A percentile compares a stretch with the other conserved stretches of the same genome.
These are phyloP conservation scores for Cystobasidium slooffiae DNA, from an alignment of 1,284 basidiomycete species.

Conservation along the genomic window DNA sequence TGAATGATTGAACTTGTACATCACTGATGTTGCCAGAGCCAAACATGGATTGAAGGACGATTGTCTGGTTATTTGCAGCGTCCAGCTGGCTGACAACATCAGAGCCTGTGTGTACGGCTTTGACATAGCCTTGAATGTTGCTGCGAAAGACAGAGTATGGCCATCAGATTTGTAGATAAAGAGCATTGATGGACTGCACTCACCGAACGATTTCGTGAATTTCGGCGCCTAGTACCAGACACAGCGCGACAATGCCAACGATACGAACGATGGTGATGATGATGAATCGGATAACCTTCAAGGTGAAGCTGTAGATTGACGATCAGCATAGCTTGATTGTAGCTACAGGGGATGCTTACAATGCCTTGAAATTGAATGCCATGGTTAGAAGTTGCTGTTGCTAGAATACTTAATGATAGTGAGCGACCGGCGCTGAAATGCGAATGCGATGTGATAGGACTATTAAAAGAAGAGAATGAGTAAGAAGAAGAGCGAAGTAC, in stretches of 20 bases:
- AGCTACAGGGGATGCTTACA: conserved; percentile 7
- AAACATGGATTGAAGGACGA: conserved; percentile 1
- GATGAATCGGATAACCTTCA: conserved; percentile 64
- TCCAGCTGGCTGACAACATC: neutral
- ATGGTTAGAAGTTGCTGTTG: neutral
- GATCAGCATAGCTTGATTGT: neutral
- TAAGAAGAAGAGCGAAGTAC: neutral
- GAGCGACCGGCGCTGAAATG: conserved; percentile 11
- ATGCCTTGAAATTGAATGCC: conserved; percentile 39
- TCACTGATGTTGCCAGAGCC: conserved; percentile 5
- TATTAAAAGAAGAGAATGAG: too few species aligned
- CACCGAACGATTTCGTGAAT: conserved; percentile 74
- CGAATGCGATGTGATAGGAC: neutral
- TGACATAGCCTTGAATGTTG: conserved; percentile 26
- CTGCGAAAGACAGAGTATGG: neutral
- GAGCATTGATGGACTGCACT: conserved; percentile 37
- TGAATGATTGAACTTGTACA: conserved; percentile 7
- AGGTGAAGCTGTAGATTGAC: conserved; percentile 21
- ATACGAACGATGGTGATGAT: conserved; percentile 74
- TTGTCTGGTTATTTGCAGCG: neutral
- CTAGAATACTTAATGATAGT: neutral
- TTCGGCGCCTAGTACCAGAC: conserved; percentile 73
- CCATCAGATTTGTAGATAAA: neutral
- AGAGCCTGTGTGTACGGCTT: conserved; percentile 24
- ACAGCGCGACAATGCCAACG: conserved; percentile 74